phyloP scores from a whole-genome alignment of 495 filamentous ascomycete species.

The Penicillium taxi region DNA sequence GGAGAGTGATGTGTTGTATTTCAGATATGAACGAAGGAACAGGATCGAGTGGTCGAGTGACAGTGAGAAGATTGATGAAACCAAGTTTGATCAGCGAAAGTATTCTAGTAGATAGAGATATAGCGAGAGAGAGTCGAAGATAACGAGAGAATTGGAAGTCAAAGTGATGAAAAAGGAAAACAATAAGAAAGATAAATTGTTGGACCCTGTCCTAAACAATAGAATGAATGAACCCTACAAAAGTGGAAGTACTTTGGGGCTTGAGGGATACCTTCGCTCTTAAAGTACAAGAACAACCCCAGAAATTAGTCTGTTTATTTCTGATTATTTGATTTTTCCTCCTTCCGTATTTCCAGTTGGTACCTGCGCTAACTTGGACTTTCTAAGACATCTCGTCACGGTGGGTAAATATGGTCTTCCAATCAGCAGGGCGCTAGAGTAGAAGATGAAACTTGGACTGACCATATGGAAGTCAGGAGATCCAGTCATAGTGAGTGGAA shows the following conservation, averaged over 20 bases:
- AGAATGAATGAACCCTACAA: neutral
- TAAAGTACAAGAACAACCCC: no score
- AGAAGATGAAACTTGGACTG: conserved; percentile 10
- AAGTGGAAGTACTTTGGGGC: no score
- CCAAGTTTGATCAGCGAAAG: conserved; percentile 19
- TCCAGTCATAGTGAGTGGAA: conserved; percentile 3
- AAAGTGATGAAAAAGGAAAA: conserved; percentile 1
- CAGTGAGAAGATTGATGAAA: neutral
- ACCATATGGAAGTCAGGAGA: neutral
- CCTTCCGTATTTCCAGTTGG: neutral
- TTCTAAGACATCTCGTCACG: conserved; percentile 13
- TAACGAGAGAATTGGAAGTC: neutral
- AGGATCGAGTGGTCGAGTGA: neutral
- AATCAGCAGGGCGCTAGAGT: conserved; percentile 7
- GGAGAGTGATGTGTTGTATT: neutral
- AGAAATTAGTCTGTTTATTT: no score
- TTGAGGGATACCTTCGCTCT: neutral
- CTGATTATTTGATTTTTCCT: no score
- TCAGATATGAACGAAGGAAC: neutral
- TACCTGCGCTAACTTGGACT: no score
- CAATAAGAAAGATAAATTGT: neutral
- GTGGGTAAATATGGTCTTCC: conserved; percentile 5
- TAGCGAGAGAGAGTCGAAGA: conserved; percentile 17
- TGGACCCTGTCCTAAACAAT: neutral
- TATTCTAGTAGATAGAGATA: conserved; percentile 23